Evolutionary conservation across 352 stramenopile genomes (phyloP).

Genomic region (Globisporangium alternatum): DNA sequence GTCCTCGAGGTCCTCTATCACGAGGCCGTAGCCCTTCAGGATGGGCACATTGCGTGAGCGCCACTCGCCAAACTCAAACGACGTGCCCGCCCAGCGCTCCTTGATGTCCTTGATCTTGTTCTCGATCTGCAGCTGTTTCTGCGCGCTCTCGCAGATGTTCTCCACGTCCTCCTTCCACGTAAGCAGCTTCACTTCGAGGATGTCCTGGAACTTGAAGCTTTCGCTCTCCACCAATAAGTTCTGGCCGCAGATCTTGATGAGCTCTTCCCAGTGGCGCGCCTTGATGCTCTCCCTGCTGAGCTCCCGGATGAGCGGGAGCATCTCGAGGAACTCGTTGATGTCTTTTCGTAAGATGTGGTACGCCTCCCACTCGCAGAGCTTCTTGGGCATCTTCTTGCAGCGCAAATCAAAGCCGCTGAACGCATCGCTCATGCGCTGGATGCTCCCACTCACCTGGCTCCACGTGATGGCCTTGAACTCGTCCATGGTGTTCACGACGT

Average conservation of each 20-base stretch:
- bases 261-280: constrained; percentile 82
- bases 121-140: constrained; percentile 90
- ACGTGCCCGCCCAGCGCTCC: constrained; percentile 68
- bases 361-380: constrained; percentile 82
- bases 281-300: constrained; percentile 86
- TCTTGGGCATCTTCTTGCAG: constrained; percentile 84
- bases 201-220: constrained; percentile 69
- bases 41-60: constrained; percentile 70
- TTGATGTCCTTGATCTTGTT: constrained; percentile 87
- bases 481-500: constrained; percentile 77
- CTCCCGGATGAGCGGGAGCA: constrained; percentile 82
- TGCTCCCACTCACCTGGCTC: constrained; percentile 46
- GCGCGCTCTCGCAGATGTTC: constrained; percentile 87
- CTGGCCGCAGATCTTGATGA: constrained; percentile 53
- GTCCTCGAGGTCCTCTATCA: constrained; percentile 90
- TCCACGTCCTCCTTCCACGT: constrained; percentile 80
- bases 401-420: constrained; percentile 62
- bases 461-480: constrained; percentile 63
- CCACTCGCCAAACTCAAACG: constrained; percentile 88
- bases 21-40: constrained; percentile 68
- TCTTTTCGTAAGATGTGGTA: constrained; percentile 74
- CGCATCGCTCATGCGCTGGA: constrained; percentile 64
- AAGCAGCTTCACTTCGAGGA: constrained; percentile 78
- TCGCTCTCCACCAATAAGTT: constrained; percentile 68
- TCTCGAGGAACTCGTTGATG: constrained; percentile 81